phyloP scores from a whole-genome alignment of 257 asterid species.

The Solanum clarkiae region DNA sequence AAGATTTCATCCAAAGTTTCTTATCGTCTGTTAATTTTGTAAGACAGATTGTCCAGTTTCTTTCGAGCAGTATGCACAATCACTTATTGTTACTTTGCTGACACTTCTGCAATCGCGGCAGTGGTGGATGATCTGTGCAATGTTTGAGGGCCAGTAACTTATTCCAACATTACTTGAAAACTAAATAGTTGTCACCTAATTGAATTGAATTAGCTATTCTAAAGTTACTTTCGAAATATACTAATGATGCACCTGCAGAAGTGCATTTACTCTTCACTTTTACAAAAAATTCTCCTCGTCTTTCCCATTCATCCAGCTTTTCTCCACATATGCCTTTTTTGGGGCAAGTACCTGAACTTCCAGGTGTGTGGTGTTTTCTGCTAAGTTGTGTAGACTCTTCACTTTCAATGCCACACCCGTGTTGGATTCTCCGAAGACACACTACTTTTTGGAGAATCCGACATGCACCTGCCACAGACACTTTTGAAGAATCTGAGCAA shows the following conservation, averaged over 20 bases:
- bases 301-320: neutral
- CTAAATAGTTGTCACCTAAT: neutral
- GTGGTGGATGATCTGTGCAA: neutral
- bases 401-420: no score
- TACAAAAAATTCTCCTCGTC: neutral
- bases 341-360: neutral
- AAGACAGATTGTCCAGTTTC: neutral
- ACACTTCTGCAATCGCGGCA: neutral
- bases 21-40: neutral
- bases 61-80: neutral
- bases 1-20: neutral
- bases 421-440: no score
- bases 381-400: no score
- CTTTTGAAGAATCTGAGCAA: no score
- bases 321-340: neutral
- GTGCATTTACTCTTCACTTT: neutral
- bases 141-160: neutral
- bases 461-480: no score
- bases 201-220: neutral
- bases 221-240: neutral
- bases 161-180: neutral
- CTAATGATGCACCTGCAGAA: neutral
- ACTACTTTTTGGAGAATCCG: no score
- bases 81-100: neutral
- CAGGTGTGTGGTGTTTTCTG: neutral